phyloP scores from a whole-genome alignment of 257 asterid species.

The Euphrasia confusa region DNA sequence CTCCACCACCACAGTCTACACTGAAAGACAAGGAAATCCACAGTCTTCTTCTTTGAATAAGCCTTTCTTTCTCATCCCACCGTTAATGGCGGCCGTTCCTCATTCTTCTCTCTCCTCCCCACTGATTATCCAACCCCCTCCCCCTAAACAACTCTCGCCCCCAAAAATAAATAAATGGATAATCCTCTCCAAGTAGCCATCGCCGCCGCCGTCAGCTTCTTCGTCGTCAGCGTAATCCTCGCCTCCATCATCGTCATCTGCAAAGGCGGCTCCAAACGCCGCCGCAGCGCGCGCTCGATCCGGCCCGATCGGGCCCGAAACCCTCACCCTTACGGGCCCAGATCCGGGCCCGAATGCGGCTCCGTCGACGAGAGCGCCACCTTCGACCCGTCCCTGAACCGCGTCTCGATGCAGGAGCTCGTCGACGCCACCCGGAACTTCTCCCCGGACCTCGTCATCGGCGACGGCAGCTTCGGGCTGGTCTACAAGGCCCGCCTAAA shows the following conservation, averaged over 20 bases:
- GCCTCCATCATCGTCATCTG: constrained; percentile 36
- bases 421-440: constrained; percentile 57
- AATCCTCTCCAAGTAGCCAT: constrained; percentile 43
- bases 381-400: constrained; percentile 52
- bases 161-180: constrained; percentile 27
- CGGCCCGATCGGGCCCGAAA: constrained; percentile 16
- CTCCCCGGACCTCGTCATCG: constrained; percentile 67
- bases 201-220: constrained; percentile 52
- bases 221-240: constrained; percentile 41
- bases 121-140: constrained; percentile 10
- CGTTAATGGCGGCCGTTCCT: constrained; percentile 57
- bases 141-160: background rate
- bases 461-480: constrained; percentile 87
- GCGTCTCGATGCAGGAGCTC: constrained; percentile 69
- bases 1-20: constrained; percentile 34
- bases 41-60: constrained; percentile 31
- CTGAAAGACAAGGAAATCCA: constrained; percentile 30
- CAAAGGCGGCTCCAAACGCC: constrained; percentile 29
- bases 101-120: constrained; percentile 13
- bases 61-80: constrained; percentile 20
- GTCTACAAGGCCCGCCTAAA: constrained; percentile 72
- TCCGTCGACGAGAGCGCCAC: constrained; percentile 50
- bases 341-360: constrained; percentile 1
- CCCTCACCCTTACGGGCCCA: constrained; percentile 3
- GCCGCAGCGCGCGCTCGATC: constrained; percentile 24